Evolutionary conservation across 805 yeast species (phyloP).

Genomic region (Millerozyma acaciae): DNA sequence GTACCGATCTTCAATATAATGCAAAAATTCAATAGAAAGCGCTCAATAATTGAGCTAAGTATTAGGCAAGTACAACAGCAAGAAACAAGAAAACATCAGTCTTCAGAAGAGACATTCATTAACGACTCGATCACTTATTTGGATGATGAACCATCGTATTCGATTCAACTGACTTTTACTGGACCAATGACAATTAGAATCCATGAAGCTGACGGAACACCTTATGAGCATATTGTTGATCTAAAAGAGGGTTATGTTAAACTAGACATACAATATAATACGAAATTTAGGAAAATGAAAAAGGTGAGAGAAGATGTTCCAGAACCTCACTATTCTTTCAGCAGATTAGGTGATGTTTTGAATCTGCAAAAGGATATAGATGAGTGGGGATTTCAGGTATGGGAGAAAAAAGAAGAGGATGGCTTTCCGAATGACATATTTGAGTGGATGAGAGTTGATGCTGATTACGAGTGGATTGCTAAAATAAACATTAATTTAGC

Average conservation of each 20-base stretch:
- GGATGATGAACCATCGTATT: conserved; percentile 38
- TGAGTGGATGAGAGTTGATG: conserved; percentile 97
- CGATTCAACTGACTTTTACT: conserved; percentile 55
- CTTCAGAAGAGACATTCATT: conserved; percentile 40
- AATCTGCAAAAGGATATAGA: conserved; percentile 54
- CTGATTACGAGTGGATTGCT: conserved; percentile 96
- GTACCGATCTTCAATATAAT: conserved; percentile 85
- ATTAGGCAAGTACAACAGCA: conserved; percentile 83
- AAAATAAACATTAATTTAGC: conserved; percentile 79
- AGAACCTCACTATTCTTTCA: conserved; percentile 40
- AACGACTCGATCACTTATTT: conserved; percentile 41
- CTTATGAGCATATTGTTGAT: conserved; percentile 95
- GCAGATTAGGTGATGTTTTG: conserved; percentile 70
- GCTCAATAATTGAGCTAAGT: conserved; percentile 92
- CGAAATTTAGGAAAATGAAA: conserved; percentile 81
- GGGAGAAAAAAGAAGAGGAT: conserved; percentile 68
- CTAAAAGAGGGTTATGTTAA: conserved; percentile 80
- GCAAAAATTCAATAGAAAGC: conserved; percentile 88
- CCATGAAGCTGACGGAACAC: conserved; percentile 98
- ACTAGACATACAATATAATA: conserved; percentile 90
- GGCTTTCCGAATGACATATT: conserved; percentile 76
- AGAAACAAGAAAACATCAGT: conserved; percentile 41
- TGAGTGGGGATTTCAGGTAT: conserved; percentile 72
- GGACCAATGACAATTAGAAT: conserved; percentile 97
- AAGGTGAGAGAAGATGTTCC: conserved; percentile 52